Conservation (phyloP, 1,284 basidiomycete species). For the Trichosporon sp. region DNA sequence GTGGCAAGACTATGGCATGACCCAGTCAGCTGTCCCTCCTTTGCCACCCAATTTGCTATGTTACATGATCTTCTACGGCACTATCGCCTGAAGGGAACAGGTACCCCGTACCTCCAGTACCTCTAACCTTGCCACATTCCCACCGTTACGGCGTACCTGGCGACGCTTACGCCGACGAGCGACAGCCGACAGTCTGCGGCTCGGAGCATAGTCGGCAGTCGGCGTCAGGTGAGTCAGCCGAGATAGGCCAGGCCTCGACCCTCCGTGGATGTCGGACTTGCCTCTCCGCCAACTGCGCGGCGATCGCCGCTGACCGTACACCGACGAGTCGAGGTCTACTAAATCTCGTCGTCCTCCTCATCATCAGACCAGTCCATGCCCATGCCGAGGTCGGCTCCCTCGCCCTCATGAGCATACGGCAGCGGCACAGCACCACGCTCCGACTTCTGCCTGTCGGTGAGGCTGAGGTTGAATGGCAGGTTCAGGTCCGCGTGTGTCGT, state of each 20-base stretch:
- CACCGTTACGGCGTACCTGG: neutral
- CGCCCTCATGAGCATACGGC: constrained; percentile 78
- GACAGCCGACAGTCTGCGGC: neutral
- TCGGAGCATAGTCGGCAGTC: neutral
- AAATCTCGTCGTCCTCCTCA: constrained; percentile 39
- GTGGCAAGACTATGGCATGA: too few relatives aligned
- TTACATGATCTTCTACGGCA: neutral
- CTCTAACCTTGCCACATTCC: neutral
- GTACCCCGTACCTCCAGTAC: neutral
- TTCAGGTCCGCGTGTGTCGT: constrained; percentile 56
- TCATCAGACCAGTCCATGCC: constrained; percentile 35
- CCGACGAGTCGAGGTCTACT: too few relatives aligned
- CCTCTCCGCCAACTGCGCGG: too few relatives aligned
- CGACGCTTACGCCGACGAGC: neutral
- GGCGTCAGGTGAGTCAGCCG: too few relatives aligned
- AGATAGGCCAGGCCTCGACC: too few relatives aligned
- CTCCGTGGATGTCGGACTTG: too few relatives aligned
- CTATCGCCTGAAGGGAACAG: too few relatives aligned
- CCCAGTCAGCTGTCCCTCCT: too few relatives aligned
- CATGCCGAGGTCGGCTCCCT: constrained; percentile 29
- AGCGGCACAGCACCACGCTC: constrained; percentile 72
- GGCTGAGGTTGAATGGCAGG: constrained; percentile 69
- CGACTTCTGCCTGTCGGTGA: constrained; percentile 76
- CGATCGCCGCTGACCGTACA: neutral
- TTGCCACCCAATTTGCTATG: too few relatives aligned